Conservation (phyloP, 1,284 basidiomycete species). For the Tilletiaria anomala region DNA sequence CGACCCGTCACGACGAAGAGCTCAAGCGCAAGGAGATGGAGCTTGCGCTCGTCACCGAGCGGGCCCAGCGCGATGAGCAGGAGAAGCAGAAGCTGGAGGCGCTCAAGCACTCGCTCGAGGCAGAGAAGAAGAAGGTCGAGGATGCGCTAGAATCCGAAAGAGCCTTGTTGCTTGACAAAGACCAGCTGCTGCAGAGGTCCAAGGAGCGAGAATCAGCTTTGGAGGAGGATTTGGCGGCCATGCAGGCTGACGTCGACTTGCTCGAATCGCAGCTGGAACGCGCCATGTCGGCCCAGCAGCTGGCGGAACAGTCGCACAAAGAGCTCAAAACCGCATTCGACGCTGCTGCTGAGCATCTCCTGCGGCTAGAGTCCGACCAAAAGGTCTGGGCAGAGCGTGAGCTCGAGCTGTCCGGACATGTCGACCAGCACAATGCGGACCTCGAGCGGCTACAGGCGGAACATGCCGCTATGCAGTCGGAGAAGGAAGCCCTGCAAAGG, state of each 20-base stretch:
- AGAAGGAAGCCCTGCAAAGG: constrained; percentile 59
- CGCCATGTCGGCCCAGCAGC: constrained; percentile 45
- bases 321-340: constrained; percentile 59
- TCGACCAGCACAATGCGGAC: constrained; percentile 14
- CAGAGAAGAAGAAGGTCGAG: constrained; percentile 47
- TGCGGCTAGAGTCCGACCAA: constrained; percentile 61
- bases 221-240: constrained; percentile 64
- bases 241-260: constrained; percentile 69
- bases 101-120: constrained; percentile 24
- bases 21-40: constrained; percentile 76
- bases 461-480: constrained; percentile 11
- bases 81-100: constrained; percentile 27
- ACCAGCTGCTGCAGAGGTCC: constrained; percentile 65
- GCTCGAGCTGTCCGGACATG: constrained; percentile 26
- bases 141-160: constrained; percentile 70
- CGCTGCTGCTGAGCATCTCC: constrained; percentile 66
- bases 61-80: constrained; percentile 31
- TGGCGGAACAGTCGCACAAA: constrained; percentile 49
- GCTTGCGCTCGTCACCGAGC: constrained; percentile 47
- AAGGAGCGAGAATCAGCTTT: constrained; percentile 71
- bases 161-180: constrained; percentile 65
- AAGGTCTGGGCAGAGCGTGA: constrained; percentile 55
- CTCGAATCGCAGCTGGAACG: constrained; percentile 74
- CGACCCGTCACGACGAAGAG: constrained; percentile 84
- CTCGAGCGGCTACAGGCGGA: constrained; percentile 16